These are phyloP conservation scores for Mortierella sp. DNA, from an alignment of 371 early-diverging fungal genomes.

Conservation along the genomic window DNA sequence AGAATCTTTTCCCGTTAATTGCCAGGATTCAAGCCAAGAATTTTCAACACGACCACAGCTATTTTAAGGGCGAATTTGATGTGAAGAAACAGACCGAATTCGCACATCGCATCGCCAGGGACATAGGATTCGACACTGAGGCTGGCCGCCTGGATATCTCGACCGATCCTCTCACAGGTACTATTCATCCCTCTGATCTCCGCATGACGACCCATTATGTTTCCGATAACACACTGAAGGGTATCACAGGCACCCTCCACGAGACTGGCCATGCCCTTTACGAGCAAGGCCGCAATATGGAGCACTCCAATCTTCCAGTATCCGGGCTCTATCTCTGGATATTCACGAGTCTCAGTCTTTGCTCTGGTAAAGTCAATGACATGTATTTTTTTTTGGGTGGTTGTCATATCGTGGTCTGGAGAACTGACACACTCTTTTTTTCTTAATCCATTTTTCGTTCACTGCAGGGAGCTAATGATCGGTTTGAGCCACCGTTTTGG, in stretches of 20 bases:
- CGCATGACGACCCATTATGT: slow-evolving; percentile 58
- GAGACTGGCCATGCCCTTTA: slow-evolving; percentile 59
- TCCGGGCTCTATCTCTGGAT: slow-evolving; percentile 47
- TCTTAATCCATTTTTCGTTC: background rate
- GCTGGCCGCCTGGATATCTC: slow-evolving; percentile 53
- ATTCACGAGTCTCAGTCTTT: slow-evolving; percentile 58
- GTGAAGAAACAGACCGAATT: slow-evolving; percentile 50
- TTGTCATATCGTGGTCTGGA: too few species aligned
- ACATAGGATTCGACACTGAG: slow-evolving; percentile 57
- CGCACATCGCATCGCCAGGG: slow-evolving; percentile 50
- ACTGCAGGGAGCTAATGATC: slow-evolving; percentile 53
- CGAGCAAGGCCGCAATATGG: slow-evolving; percentile 54
- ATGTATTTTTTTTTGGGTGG: too few species aligned
- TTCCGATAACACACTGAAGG: slow-evolving; percentile 34
- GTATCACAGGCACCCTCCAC: slow-evolving; percentile 52
- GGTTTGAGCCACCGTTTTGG: slow-evolving; percentile 55
- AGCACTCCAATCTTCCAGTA: slow-evolving; percentile 37
- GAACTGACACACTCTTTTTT: too few species aligned
- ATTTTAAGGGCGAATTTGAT: slow-evolving; percentile 42
- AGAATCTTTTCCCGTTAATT: slow-evolving; percentile 53
- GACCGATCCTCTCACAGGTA: slow-evolving; percentile 55
- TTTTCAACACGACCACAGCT: slow-evolving; percentile 44
- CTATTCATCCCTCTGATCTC: slow-evolving; percentile 45
- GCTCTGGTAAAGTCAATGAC: slow-evolving; percentile 37
- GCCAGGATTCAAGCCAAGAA: slow-evolving; percentile 52